Evolutionary conservation across 805 yeast species (phyloP).

Genomic region (Phaffomyces thermotolerans): DNA sequence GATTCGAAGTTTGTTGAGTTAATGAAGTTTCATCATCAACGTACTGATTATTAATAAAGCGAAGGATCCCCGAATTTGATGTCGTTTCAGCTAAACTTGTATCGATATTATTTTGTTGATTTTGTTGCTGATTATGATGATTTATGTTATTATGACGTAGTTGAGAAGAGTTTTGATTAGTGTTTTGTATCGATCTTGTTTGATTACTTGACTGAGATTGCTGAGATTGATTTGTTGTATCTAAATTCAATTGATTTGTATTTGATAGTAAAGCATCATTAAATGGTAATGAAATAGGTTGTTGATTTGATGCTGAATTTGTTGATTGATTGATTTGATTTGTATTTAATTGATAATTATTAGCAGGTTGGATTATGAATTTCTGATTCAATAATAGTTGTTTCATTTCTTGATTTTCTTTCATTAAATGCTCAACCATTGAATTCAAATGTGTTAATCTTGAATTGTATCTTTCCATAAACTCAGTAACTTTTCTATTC

Average conservation of each 20-base stretch:
- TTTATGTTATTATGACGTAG: not conserved
- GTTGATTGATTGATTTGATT: constrained; percentile 12
- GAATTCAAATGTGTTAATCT: constrained; percentile 17
- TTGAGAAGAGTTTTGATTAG: constrained; percentile 11
- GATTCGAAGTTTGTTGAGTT: constrained; percentile 3
- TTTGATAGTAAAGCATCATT: constrained; percentile 6
- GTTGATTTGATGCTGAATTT: constrained; percentile 19
- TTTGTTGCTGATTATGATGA: constrained; percentile 13
- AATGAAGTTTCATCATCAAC: constrained; percentile 23
- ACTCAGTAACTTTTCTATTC: constrained; percentile 19
- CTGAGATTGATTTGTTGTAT: not conserved
- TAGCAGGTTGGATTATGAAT: constrained; percentile 24
- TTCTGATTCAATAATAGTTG: constrained; percentile 16
- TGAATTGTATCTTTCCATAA: constrained; percentile 17
- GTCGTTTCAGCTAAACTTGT: constrained; percentile 15
- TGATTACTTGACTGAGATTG: not conserved
- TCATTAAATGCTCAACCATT: constrained; percentile 19
- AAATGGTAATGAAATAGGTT: constrained; percentile 5
- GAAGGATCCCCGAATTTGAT: constrained; percentile 19
- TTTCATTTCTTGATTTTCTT: constrained; percentile 23
- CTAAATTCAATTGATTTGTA: constrained; percentile 2
- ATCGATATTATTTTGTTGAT: constrained; percentile 9
- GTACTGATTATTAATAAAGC: constrained; percentile 25
- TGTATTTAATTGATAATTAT: constrained; percentile 22
- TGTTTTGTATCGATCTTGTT: not conserved